Evolutionary conservation across 352 stramenopile species (phyloP).

Genomic region (Pythium myriotylum): DNA sequence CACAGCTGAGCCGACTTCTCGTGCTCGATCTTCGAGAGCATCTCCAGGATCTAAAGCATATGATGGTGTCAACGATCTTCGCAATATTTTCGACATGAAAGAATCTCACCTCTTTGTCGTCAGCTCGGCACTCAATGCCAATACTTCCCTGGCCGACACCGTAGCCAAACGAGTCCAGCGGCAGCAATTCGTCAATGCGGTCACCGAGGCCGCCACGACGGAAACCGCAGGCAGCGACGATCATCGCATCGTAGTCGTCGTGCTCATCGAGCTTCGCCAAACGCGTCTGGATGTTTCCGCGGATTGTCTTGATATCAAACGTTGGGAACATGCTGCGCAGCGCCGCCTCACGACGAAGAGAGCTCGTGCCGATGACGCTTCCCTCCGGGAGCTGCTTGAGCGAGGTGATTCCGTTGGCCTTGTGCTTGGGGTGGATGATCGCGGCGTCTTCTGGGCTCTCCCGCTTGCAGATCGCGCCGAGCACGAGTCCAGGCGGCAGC

Average conservation of each 20-base stretch:
- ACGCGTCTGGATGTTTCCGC: constrained; percentile 89
- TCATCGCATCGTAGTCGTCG: constrained; percentile 86
- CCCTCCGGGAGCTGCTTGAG: constrained; percentile 65
- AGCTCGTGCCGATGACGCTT: constrained; percentile 84
- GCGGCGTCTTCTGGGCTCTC: constrained; percentile 83
- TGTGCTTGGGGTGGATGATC: constrained; percentile 86
- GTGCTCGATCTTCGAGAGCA: constrained; percentile 80
- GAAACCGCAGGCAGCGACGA: constrained; percentile 85
- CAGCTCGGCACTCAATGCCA: constrained; percentile 77
- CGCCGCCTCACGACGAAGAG: constrained; percentile 80
- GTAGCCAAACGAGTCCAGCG: constrained; percentile 74
- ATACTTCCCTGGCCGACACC: constrained; percentile 88
- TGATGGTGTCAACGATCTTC: not conserved
- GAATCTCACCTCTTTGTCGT: constrained; percentile 55
- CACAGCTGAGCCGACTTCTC: constrained; percentile 78
- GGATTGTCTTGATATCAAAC: constrained; percentile 83
- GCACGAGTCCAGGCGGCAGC: constrained; percentile 74
- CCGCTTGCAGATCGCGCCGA: constrained; percentile 81
- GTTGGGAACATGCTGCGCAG: constrained; percentile 64
- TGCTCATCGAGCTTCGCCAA: constrained; percentile 84
- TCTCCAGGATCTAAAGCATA: constrained; percentile 59
- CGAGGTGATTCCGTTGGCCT: constrained; percentile 54
- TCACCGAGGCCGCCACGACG: constrained; percentile 70
- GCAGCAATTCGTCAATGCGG: constrained; percentile 76
- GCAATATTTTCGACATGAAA: not conserved